phyloP scores from a whole-genome alignment of 2,329 filamentous ascomycete species.

The Onygena corvina region DNA sequence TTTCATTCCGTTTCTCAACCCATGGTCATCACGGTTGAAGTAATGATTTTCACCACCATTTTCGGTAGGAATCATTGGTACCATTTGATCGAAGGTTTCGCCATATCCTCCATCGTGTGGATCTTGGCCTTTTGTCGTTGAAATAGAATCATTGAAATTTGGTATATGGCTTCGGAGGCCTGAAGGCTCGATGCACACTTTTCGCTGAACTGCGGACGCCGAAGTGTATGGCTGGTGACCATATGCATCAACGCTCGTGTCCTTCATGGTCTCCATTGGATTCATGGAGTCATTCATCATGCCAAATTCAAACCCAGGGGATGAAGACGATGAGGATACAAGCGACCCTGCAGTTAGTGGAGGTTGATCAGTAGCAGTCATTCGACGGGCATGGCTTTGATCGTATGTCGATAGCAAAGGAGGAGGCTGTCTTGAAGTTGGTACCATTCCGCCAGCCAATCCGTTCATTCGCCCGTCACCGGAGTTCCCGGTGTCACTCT shows the following conservation, averaged over 20 bases:
- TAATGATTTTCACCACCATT: slow-evolving; percentile 20
- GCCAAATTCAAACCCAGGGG: slow-evolving; percentile 26
- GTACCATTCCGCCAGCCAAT: slow-evolving; percentile 24
- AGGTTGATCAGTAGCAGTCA: slow-evolving; percentile 27
- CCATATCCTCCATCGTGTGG: slow-evolving; percentile 19
- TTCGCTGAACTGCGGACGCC: slow-evolving; percentile 18
- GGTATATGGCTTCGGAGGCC: slow-evolving; percentile 20
- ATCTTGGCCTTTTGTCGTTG: slow-evolving; percentile 19
- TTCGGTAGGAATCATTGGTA: slow-evolving; percentile 22
- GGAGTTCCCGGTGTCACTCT: slow-evolving; percentile 44
- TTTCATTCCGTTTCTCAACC: slow-evolving; percentile 4
- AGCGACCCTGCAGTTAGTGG: slow-evolving; percentile 30
- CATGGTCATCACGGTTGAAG: slow-evolving; percentile 18
- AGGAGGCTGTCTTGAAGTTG: slow-evolving; percentile 23
- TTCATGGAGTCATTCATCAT: slow-evolving; percentile 31
- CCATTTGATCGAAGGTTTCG: slow-evolving; percentile 25
- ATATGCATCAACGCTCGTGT: slow-evolving; percentile 25
- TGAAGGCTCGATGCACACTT: slow-evolving; percentile 17
- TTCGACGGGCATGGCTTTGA: slow-evolving; percentile 25
- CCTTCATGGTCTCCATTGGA: slow-evolving; percentile 30
- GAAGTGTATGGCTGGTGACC: slow-evolving; percentile 23
- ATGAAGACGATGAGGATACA: slow-evolving; percentile 31
- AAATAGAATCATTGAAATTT: slow-evolving; percentile 21
- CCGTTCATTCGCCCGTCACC: slow-evolving; percentile 24
- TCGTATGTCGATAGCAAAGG: slow-evolving; percentile 27